phyloP scores from a whole-genome alignment of 352 stramenopile species.

The Globisporangium mamillatum region DNA sequence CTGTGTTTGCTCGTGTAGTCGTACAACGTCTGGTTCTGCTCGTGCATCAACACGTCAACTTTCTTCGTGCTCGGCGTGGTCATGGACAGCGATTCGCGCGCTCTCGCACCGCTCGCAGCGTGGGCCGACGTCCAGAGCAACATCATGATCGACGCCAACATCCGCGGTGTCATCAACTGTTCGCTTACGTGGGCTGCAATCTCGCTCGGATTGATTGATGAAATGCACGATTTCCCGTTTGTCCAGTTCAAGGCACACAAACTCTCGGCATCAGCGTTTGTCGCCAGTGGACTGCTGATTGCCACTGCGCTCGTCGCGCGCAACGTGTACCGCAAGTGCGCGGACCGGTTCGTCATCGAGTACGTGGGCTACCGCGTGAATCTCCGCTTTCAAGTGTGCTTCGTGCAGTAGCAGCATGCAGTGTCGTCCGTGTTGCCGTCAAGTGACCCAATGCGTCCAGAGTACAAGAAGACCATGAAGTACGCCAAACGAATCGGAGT shows the following conservation, averaged over 20 bases:
- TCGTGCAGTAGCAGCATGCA: not conserved
- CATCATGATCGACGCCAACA: slow-evolving; percentile 12
- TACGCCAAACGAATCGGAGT: slow-evolving; percentile 5
- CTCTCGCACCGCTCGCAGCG: not conserved
- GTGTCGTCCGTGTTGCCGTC: not conserved
- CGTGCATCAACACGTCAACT: slow-evolving; percentile 1
- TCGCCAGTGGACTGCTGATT: slow-evolving; percentile 8
- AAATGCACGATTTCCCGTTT: slow-evolving; percentile 3
- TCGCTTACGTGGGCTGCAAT: not conserved
- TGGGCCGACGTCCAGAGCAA: slow-evolving; percentile 10
- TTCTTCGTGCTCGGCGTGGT: not conserved
- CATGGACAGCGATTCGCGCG: not conserved
- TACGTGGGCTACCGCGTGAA: slow-evolving; percentile 10
- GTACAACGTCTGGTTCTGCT: slow-evolving; percentile 14
- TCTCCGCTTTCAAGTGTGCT: not conserved
- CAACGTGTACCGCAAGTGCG: slow-evolving; percentile 9
- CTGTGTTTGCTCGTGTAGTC: not conserved
- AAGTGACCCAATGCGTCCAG: not conserved
- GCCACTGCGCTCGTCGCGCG: slow-evolving; percentile 9
- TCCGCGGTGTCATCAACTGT: not conserved
- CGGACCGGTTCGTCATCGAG: not conserved
- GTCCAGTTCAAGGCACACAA: not conserved
- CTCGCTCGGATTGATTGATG: slow-evolving; percentile 2
- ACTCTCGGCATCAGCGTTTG: slow-evolving; percentile 3
- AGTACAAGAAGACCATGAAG: slow-evolving; percentile 6